These are phyloP conservation scores for Aplosporella prunicola DNA, from an alignment of 2,329 filamentous ascomycete genomes.

Conservation along the genomic window DNA sequence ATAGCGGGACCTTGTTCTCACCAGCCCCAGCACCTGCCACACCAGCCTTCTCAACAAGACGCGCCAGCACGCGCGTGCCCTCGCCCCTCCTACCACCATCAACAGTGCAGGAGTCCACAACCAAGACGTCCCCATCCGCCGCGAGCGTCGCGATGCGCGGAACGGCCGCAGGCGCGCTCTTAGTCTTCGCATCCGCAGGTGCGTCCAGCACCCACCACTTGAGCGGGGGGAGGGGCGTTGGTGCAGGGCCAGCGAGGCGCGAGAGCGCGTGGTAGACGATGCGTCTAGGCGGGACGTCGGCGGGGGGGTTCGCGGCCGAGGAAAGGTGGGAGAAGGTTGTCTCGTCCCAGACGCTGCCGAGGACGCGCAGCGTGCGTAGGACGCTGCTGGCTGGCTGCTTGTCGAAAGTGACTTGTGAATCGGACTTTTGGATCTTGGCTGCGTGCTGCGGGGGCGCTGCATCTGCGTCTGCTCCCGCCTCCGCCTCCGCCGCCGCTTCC, in stretches of 20 bases:
- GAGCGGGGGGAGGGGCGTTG: background rate
- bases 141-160: slow-evolving; percentile 1
- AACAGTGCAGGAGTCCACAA: slow-evolving; percentile 5
- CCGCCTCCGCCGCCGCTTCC: no score
- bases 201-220: background rate
- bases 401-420: slow-evolving; percentile 54
- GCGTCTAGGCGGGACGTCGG: background rate
- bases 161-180: no score
- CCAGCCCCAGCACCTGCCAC: no score
- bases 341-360: slow-evolving; percentile 57
- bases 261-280: background rate
- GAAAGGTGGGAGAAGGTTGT: slow-evolving; percentile 13
- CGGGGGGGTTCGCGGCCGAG: no score
- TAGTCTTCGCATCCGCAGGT: no score
- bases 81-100: slow-evolving; percentile 3
- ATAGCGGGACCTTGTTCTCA: no score
- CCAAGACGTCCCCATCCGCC: slow-evolving; percentile 4
- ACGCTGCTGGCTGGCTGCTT: slow-evolving; percentile 45
- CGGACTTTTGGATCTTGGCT: slow-evolving; percentile 59
- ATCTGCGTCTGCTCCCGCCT: slow-evolving; percentile 16
- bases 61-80: slow-evolving; percentile 1
- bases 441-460: slow-evolving; percentile 42
- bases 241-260: background rate
- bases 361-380: slow-evolving; percentile 45
- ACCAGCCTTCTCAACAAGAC: background rate